phyloP scores from a whole-genome alignment of 176 grass and related monocot species.

The Saccharum spontaneum region DNA sequence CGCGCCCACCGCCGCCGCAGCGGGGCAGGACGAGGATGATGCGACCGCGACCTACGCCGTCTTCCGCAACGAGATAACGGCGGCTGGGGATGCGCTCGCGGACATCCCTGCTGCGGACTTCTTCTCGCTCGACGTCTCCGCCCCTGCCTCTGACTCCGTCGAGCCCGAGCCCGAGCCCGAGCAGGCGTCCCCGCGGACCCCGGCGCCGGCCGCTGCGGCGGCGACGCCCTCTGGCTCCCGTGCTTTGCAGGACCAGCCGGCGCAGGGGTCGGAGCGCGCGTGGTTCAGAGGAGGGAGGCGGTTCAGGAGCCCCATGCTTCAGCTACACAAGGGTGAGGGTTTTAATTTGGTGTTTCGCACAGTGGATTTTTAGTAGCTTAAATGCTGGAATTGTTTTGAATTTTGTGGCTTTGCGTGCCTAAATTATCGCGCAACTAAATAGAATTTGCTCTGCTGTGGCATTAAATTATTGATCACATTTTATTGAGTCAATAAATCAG shows the following conservation, averaged over 20 bases:
- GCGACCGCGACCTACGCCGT: conserved; percentile 57
- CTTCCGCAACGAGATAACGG: conserved; percentile 82
- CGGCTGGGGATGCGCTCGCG: conserved; percentile 30
- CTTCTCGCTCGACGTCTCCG: conserved; percentile 73
- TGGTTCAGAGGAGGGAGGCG: conserved; percentile 71
- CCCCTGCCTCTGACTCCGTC: neutral
- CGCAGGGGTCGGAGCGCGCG: conserved; percentile 60
- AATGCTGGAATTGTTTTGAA: neutral
- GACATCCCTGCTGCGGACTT: conserved; percentile 63
- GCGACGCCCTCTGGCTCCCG: conserved; percentile 11
- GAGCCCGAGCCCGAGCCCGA: conserved; percentile 4
- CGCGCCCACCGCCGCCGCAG: neutral
- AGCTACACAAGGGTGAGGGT: conserved; percentile 81
- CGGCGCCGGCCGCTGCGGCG: neutral
- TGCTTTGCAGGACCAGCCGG: conserved; percentile 32
- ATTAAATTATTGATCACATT: neutral
- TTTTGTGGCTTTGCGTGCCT: neutral
- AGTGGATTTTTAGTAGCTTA: neutral
- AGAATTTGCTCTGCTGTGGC: neutral
- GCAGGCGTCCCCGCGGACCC: neutral
- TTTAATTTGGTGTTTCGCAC: neutral
- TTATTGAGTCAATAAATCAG: neutral
- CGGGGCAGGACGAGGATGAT: conserved; percentile 27
- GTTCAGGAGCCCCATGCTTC: conserved; percentile 96
- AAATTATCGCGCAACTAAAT: neutral